Base-by-base conservation (phyloP, 495 filamentous ascomycete species). In the Penicillium waksmanii region DNA sequence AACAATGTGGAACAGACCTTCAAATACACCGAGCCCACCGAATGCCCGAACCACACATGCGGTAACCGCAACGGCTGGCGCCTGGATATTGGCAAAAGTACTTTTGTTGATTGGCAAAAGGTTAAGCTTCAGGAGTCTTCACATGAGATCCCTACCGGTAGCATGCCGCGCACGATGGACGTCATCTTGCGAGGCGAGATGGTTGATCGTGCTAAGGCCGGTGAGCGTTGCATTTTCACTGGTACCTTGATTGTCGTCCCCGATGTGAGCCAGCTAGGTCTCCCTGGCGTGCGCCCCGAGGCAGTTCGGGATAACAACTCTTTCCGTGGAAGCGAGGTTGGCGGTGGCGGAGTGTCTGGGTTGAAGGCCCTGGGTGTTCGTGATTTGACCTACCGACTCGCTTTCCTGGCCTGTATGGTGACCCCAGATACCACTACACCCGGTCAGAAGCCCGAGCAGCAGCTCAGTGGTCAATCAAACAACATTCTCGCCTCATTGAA, bases 21-120 rank as follows among this genome's bases (percentile, higher is more conserved):
- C 77, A 86, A 91, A 58, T 99, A 96, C 74, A 97, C 93, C 3
- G 95, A 99, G 67, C 95, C 95, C 12, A 90, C 92, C 3, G 92
- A 97, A 77, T 99, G 95, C 66, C 95, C 95, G 0, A 98, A 97
- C 65, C 62, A 80, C n/a, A 87, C 83, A n/a, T 99, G 95, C 68
- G 85, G 85, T 56, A 99, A 99, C 77, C 87, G 94, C 25, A 75
- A 82, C 49, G 92, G 89, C 18, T 99, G 95, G 95, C 86, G 92
- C 23, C 79, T 99, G 5, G 94, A 99, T 64, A 98, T 99, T 69
- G 84, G 92, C 46, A 95, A 97, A 72, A 97, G 93, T 70, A 96
- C 93, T 3, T 99, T 99, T 67, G 89, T 98, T 19, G 95, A 99
- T 74, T 99, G 95, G 95, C 95, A 99, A 63, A 98, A 98, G 71